Conservation (phyloP, 192 early-diverging fungal species). For the Anaeromyces robustus region DNA sequence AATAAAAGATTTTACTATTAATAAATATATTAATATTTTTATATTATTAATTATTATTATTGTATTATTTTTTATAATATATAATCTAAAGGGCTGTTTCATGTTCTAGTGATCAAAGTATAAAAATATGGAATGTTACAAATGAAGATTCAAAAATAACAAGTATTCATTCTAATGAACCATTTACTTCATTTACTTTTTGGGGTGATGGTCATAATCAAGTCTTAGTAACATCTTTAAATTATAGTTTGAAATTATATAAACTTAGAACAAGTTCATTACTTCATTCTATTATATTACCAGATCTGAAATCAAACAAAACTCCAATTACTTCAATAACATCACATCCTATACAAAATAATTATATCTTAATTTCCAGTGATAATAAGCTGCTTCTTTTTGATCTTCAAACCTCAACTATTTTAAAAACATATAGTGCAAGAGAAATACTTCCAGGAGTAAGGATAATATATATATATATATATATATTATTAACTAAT, state of each 20-base stretch:
- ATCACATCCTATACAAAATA: constrained; percentile 24
- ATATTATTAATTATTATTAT: background rate
- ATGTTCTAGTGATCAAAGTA: constrained; percentile 34
- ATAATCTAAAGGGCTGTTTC: constrained; percentile 17
- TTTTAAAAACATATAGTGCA: constrained; percentile 20
- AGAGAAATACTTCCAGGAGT: constrained; percentile 7
- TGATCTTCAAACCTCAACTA: constrained; percentile 18
- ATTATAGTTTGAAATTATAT: constrained; percentile 29
- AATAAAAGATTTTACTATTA: background rate
- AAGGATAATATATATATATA: too few species aligned
- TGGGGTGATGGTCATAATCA: constrained; percentile 21
- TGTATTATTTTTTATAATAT: background rate
- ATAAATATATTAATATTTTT: background rate
- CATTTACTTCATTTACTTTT: constrained; percentile 36
- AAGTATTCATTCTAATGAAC: constrained; percentile 37
- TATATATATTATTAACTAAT: too few species aligned
- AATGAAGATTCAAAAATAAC: constrained; percentile 9
- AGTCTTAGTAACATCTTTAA: constrained; percentile 24
- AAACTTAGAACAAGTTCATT: constrained; percentile 25
- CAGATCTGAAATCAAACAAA: constrained; percentile 22
- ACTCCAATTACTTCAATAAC: constrained; percentile 22
- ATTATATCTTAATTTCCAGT: constrained; percentile 28
- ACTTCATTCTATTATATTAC: constrained; percentile 21
- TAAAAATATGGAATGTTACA: constrained; percentile 30
- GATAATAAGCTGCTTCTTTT: constrained; percentile 33